These are phyloP conservation scores for Martiniozyma asiatica DNA, from an alignment of 1,139 yeast species.

Conservation along the genomic window DNA sequence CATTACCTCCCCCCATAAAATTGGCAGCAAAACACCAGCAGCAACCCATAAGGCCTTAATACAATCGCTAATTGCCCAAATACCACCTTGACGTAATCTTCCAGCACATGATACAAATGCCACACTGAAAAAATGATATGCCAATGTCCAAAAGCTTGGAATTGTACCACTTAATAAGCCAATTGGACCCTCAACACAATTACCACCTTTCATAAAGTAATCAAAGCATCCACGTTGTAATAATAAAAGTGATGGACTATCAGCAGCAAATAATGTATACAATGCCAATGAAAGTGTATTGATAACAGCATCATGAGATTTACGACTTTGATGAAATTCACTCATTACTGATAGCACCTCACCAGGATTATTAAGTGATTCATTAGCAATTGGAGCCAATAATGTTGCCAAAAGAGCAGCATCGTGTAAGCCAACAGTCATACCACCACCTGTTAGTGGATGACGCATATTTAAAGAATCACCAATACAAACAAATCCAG, in stretches of 20 bases:
- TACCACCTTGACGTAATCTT: too few relatives aligned
- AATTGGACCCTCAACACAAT: slow-evolving; percentile 66
- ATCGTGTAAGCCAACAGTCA: slow-evolving; percentile 94
- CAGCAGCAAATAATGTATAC: slow-evolving; percentile 84
- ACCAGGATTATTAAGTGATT: slow-evolving; percentile 47
- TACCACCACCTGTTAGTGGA: slow-evolving; percentile 98
- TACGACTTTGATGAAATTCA: slow-evolving; percentile 67
- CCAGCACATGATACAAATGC: too few relatives aligned
- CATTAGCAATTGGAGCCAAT: slow-evolving; percentile 43
- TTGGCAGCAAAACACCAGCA: too few relatives aligned
- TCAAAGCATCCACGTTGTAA: slow-evolving; percentile 83
- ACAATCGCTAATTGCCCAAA: too few relatives aligned
- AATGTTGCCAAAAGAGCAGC: slow-evolving; percentile 56
- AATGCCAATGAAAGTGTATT: slow-evolving; percentile 87
- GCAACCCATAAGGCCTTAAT: too few relatives aligned
- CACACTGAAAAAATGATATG: slow-evolving; percentile 80
- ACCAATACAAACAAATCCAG: slow-evolving; percentile 80
- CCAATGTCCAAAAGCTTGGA: slow-evolving; percentile 62
- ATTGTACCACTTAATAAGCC: slow-evolving; percentile 73
- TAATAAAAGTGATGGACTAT: slow-evolving; percentile 46
- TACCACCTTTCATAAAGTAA: slow-evolving; percentile 79
- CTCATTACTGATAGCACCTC: slow-evolving; percentile 41
- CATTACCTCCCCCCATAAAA: too few relatives aligned
- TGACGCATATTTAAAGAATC: slow-evolving; percentile 97
- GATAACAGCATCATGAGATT: slow-evolving; percentile 68